phyloP scores from a whole-genome alignment of 768 basidiomycete species.

The Termitomyces bulborhizus region DNA sequence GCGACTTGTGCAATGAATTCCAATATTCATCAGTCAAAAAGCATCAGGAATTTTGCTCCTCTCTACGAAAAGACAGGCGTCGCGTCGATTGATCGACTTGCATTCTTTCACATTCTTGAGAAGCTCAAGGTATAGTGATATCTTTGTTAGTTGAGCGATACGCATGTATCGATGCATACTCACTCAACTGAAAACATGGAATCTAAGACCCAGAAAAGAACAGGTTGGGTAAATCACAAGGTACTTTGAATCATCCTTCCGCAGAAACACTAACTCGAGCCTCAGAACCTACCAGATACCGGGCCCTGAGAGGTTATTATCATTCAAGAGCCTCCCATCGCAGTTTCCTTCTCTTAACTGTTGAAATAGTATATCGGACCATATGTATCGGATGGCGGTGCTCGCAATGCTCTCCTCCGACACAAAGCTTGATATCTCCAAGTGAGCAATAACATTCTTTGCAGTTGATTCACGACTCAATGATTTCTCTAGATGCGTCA shows the following conservation, averaged over 20 bases:
- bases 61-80: conserved; percentile 52
- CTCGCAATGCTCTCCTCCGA: conserved; percentile 86
- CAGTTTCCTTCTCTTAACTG: neutral
- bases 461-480: neutral
- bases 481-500: conserved; percentile 52
- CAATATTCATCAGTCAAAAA: neutral
- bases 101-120: conserved; percentile 88
- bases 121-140: conserved; percentile 62
- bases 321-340: neutral
- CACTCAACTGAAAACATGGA: neutral
- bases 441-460: conserved; percentile 36
- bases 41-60: conserved; percentile 49
- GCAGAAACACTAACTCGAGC: neutral
- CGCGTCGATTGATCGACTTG: conserved; percentile 61
- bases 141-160: neutral
- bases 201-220: conserved; percentile 84
- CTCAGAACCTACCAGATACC: conserved; percentile 48
- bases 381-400: conserved; percentile 98
- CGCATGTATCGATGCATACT: neutral
- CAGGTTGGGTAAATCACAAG: conserved; percentile 88
- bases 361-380: conserved; percentile 77
- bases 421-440: conserved; percentile 60
- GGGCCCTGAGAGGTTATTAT: conserved; percentile 67
- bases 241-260: conserved; percentile 26
- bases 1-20: neutral